Percentiles rank a stretch among this genome's conserved stretches.
Evolutionary conservation across 106 monocot genomes (phyloP).

Genomic region (Dioscorea alata): DNA sequence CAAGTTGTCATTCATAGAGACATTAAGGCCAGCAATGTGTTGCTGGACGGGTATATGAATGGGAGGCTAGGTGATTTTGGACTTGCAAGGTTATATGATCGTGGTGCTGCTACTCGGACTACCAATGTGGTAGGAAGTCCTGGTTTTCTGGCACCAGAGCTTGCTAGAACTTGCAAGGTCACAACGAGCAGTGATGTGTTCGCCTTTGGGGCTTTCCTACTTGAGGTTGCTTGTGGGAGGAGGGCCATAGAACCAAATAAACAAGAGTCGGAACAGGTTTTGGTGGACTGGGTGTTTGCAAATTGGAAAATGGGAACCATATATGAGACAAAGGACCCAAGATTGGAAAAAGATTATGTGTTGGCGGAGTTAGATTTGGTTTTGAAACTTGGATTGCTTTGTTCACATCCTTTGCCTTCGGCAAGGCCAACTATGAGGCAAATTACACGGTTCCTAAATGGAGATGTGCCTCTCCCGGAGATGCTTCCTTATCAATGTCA

Average conservation of each 20-base stretch:
- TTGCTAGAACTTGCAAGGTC: neutral
- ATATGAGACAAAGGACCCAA: neutral
- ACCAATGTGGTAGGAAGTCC: constrained; percentile 4
- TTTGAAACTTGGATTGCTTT: neutral
- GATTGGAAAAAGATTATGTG: neutral
- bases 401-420: neutral
- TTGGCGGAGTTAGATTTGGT: neutral
- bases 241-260: constrained; percentile 1
- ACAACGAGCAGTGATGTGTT: constrained; percentile 4
- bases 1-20: constrained; percentile 7
- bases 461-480: neutral
- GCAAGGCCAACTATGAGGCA: neutral
- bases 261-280: neutral
- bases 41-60: constrained; percentile 8
- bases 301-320: neutral
- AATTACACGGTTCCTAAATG: neutral
- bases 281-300: constrained; percentile 9
- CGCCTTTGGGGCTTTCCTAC: constrained; percentile 11
- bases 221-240: constrained; percentile 8
- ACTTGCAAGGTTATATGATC: constrained; percentile 7
- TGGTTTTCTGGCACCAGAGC: constrained; percentile 8
- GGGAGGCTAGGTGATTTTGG: constrained; percentile 9
- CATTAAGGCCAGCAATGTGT: constrained; percentile 10
- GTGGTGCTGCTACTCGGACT: neutral
- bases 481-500: neutral